Conservation (phyloP, 805 yeast species). For the Diddensiella transvaalensis region DNA sequence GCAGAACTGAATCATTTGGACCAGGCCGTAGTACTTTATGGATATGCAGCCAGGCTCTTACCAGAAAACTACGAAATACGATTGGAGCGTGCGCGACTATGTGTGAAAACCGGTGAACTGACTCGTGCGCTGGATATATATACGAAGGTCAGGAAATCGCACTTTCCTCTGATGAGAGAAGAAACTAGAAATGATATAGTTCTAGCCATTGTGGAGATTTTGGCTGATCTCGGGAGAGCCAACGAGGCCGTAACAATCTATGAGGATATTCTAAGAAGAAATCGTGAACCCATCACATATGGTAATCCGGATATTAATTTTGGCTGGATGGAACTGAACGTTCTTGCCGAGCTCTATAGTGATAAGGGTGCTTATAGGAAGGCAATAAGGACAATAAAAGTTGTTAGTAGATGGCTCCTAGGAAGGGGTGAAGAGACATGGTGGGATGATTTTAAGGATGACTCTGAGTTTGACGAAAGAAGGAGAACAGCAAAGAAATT, state of each 20-base stretch:
- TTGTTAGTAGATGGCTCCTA: constrained; percentile 80
- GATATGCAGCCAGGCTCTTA: constrained; percentile 80
- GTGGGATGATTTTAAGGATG: constrained; percentile 66
- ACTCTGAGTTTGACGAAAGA: constrained; percentile 79
- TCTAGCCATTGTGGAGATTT: constrained; percentile 29
- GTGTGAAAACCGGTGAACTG: constrained; percentile 27
- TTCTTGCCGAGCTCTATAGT: constrained; percentile 74
- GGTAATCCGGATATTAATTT: constrained; percentile 39
- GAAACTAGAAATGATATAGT: constrained; percentile 12
- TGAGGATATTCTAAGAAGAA: constrained; percentile 57
- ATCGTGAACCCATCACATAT: constrained; percentile 36
- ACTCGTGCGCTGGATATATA: constrained; percentile 27
- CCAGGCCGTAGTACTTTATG: constrained; percentile 59
- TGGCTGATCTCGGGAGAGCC: constrained; percentile 50
- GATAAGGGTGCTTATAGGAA: constrained; percentile 59
- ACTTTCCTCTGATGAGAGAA: constrained; percentile 7
- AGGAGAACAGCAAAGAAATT: constrained; percentile 32
- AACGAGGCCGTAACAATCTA: constrained; percentile 75
- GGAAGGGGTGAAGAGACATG: constrained; percentile 57
- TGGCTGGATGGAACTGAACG: constrained; percentile 86
- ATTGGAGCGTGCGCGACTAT: constrained; percentile 57
- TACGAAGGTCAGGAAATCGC: constrained; percentile 20
- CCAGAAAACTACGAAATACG: constrained; percentile 76
- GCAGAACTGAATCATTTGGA: constrained; percentile 60
- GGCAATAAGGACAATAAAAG: constrained; percentile 63